phyloP scores from a whole-genome alignment of 2,329 filamentous ascomycete species.

The Fusarium proliferatum region DNA sequence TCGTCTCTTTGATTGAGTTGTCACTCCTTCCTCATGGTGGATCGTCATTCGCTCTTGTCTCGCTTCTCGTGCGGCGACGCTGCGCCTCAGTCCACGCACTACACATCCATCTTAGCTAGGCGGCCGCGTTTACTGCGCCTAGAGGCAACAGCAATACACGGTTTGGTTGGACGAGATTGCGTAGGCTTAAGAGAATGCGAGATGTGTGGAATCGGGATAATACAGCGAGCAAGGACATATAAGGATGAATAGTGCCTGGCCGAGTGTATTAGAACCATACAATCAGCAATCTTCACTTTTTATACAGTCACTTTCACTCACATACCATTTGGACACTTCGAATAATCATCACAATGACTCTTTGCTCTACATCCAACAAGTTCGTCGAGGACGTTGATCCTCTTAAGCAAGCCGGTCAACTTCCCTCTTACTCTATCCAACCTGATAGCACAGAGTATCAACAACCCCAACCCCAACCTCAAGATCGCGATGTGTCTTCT shows the following conservation, averaged over 20 bases:
- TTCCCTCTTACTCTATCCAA: slow-evolving; percentile 33
- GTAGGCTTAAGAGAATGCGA: slow-evolving; percentile 32
- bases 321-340: rapidly evolving
- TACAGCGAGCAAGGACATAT: slow-evolving; percentile 21
- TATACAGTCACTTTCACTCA: neutral
- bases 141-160: neutral
- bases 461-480: slow-evolving; percentile 2
- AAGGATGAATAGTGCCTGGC: slow-evolving; percentile 10
- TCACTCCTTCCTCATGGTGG: too few relatives aligned
- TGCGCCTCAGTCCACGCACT: slow-evolving; percentile 19
- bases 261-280: neutral
- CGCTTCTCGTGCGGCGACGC: neutral
- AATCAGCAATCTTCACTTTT: too few relatives aligned
- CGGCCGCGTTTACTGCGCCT: slow-evolving; percentile 17
- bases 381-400: slow-evolving; percentile 36
- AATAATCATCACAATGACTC: slow-evolving; percentile 18
- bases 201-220: neutral
- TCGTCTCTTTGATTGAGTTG: too few relatives aligned
- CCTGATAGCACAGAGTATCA: slow-evolving; percentile 13
- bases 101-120: slow-evolving; percentile 9
- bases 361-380: slow-evolving; percentile 26
- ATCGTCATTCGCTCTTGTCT: slow-evolving; percentile 18
- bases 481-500: neutral
- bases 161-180: slow-evolving; percentile 15
- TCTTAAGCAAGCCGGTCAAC: slow-evolving; percentile 38